Evolutionary conservation across 768 basidiomycete species (phyloP), one percentile per base, ranked within the genome.

Genomic region (Glaciozyma antarctica): DNA sequence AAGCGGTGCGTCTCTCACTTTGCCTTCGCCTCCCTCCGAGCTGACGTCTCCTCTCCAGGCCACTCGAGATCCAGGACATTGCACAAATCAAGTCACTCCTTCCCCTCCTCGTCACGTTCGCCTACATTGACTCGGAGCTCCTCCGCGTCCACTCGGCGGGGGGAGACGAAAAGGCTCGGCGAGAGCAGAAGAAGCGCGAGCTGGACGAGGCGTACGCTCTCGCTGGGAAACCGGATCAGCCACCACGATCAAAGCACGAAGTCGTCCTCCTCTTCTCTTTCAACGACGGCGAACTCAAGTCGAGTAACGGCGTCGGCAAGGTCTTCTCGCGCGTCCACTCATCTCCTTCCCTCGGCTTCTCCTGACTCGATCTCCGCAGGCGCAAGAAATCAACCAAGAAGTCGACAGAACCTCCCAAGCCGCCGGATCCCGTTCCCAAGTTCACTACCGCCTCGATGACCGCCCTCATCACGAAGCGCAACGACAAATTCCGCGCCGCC

Each of bases 81-180:
- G 86, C 90, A 7, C 87, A 92, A 76, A 80, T 94, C 66, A 92
- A 92, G 88, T 90, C 88, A 13, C 80, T 94, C n/a, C 77, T 92
- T 19, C 90, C 90, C 1, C 84, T 86, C 63, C 78, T 89, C 48
- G 79, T 94, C 71, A 85, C 82, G 59, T 93, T 93, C 71, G 85
- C 88, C 10, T 93, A 91, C 73, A 85, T 86, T 67, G 84, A 87
- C 61, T 76, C 78, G 38, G 80, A 82, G 54, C 81, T 87, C 53
- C 75, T 88, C 17, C 82, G 82, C 58, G 79, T 86, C 60, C 81
- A 86, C 61, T 69, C 69, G 15, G 73, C 73, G 9, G 76, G 79
- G 44, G 26, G 67, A 70, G 58, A 32, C 43, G 63, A 62, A 12
- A 54, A 34, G 22, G 63, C 73, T 13, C 60, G 60, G 1, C 17